These are phyloP conservation scores for Xylariaceae sp. DNA, from an alignment of 2,329 filamentous ascomycete species.

Conservation along the genomic window DNA sequence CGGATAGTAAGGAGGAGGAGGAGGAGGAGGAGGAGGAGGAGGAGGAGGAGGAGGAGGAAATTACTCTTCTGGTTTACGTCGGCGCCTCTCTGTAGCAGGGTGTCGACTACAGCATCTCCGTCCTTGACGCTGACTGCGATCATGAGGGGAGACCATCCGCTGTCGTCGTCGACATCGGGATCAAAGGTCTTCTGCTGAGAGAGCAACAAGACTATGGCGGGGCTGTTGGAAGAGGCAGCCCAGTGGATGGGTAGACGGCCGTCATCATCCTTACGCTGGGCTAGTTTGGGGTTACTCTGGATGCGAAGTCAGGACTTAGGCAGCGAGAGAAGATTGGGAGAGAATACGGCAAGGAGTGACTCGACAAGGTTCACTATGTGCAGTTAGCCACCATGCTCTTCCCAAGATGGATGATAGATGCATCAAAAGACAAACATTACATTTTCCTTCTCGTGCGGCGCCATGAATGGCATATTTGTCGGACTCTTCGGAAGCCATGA, in stretches of 20 bases:
- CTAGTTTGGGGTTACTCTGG: constrained; percentile 76
- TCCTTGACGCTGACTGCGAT: constrained; percentile 74
- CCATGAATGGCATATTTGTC: constrained; percentile 78
- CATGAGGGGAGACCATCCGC: constrained; percentile 82
- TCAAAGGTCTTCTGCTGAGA: constrained; percentile 72
- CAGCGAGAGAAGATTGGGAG: neutral
- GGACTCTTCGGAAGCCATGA: constrained; percentile 37
- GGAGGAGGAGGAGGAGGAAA: neutral
- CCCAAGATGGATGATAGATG: neutral
- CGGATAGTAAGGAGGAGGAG: neutral
- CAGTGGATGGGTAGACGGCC: constrained; percentile 90
- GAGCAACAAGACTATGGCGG: constrained; percentile 70
- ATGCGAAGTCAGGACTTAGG: constrained; percentile 12
- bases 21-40: neutral
- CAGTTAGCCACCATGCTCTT: constrained; percentile 1
- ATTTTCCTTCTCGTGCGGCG: constrained; percentile 77
- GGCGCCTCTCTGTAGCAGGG: constrained; percentile 66
- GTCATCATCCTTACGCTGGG: constrained; percentile 71
- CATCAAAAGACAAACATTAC: constrained; percentile 44
- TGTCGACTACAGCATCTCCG: constrained; percentile 61
- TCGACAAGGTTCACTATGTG: constrained; percentile 65
- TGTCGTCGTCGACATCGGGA: constrained; percentile 75
- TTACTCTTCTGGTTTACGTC: constrained; percentile 70
- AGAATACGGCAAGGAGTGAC: constrained; percentile 63
- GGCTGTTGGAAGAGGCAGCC: constrained; percentile 80